Conservation (phyloP, 495 filamentous ascomycete species). For the Staphylotrichum tortipilum region DNA sequence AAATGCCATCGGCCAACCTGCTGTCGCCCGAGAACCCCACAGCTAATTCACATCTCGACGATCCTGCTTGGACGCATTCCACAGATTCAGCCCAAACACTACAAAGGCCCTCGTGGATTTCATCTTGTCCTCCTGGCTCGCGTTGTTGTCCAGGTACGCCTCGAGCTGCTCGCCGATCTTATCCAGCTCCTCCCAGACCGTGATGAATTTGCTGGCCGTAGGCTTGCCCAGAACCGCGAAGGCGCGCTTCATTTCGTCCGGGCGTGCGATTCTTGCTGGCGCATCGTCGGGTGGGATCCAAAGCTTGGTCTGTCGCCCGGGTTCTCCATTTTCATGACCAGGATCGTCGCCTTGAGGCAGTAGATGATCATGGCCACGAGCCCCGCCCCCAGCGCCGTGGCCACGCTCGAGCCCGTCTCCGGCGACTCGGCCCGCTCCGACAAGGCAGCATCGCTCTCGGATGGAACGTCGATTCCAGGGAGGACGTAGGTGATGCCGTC, state of each 20-base stretch:
- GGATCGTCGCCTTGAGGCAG: neutral
- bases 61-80: too few species aligned
- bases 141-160: too few species aligned
- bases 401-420: neutral
- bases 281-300: neutral
- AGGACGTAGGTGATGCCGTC: neutral
- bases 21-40: too few species aligned
- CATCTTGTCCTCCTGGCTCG: too few species aligned
- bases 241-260: neutral
- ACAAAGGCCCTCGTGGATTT: too few species aligned
- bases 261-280: neutral
- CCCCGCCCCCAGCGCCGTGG: neutral
- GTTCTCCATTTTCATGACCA: neutral
- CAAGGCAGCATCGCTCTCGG: neutral
- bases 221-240: neutral
- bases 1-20: too few species aligned
- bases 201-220: neutral
- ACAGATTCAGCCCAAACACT: too few species aligned
- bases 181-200: neutral
- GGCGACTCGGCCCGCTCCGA: neutral
- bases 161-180: too few species aligned
- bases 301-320: neutral
- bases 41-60: too few species aligned
- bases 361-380: neutral
- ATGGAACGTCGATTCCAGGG: neutral